Base-by-base conservation (phyloP, 2,329 filamentous ascomycete genomes). In the Coniochaeta sp. region DNA sequence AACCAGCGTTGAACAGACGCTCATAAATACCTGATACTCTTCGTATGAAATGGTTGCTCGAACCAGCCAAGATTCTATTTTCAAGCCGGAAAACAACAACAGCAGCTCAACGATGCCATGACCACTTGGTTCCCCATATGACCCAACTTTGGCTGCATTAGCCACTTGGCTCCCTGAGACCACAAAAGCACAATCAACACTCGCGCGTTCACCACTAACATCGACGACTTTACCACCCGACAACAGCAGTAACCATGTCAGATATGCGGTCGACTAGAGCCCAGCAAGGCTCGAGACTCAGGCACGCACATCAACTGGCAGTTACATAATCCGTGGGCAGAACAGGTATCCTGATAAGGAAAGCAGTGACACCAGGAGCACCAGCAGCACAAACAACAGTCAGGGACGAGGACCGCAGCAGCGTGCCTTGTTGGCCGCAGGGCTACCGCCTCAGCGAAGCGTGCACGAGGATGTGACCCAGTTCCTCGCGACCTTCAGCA, bases 301-400 rank as follows among this genome's bases (percentile, higher is more conserved):
- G 54, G 54, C 54, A 56, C 54, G 54, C 54, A 56, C 28, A 38
- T 34, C 54, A 34, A 38, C 32, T 24, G 54, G 17, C 30, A 28
- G 47, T 52, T 26, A 28, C 54, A 56, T 22, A 17, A 38, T 24
- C 17, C 30, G 50, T 56, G 28, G 54, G 22, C 54, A 56, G 54
- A 38, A 36, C 54, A 56, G 54, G 26, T 38, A 56, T 56, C 54
- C 54, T 56, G 54, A 56, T 56, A 38, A 56, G 54, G 30, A 56
- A 52, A 56, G 30, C 54, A 56, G 54, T 56, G 54, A 36, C 16
- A 38, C 9, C 54, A 34, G 26, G 30, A 56, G 54, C 54, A 19
- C 38, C 38, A 17, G 26, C 52, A 56, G 30, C 26, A 28, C 19
- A 6, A 56, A 16, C 54, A 34, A n/a, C 28, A 38, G 30, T 32